Evolutionary conservation across 2,329 filamentous ascomycete genomes (phyloP).

Genomic region (Lecanicillium sp.): DNA sequence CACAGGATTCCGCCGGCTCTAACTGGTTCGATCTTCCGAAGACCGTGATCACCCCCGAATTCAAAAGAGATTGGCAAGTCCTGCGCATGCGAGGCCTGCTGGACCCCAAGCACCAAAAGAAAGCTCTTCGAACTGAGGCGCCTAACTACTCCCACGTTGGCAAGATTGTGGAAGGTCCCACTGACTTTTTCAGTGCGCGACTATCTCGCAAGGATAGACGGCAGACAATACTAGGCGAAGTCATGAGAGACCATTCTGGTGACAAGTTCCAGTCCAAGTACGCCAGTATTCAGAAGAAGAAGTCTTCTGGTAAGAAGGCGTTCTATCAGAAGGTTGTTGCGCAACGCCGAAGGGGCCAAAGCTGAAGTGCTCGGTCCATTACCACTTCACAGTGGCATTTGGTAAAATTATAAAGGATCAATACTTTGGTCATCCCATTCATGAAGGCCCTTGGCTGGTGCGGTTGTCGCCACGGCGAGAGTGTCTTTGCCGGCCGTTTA

Average conservation of each 20-base stretch:
- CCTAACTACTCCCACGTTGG: slow-evolving; percentile 87
- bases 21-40: slow-evolving; percentile 85
- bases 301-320: slow-evolving; percentile 80
- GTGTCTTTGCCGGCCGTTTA: too few species aligned
- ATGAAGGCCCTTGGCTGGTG: too few species aligned
- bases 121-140: slow-evolving; percentile 58
- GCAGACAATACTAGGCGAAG: slow-evolving; percentile 77
- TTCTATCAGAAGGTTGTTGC: slow-evolving; percentile 75
- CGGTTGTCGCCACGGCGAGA: too few species aligned
- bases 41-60: slow-evolving; percentile 73
- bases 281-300: slow-evolving; percentile 70
- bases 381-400: background rate
- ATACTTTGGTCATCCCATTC: too few species aligned
- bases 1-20: slow-evolving; percentile 57
- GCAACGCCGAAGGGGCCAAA: slow-evolving; percentile 20
- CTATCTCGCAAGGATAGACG: slow-evolving; percentile 84
- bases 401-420: too few species aligned
- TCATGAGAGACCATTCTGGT: slow-evolving; percentile 46
- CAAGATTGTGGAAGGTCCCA: slow-evolving; percentile 79
- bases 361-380: background rate
- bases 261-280: slow-evolving; percentile 83
- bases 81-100: slow-evolving; percentile 83
- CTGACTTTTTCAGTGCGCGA: slow-evolving; percentile 76
- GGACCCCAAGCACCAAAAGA: slow-evolving; percentile 91
- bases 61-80: slow-evolving; percentile 84